Evolutionary conservation across 2,329 filamentous ascomycete genomes (phyloP).

Genomic region (Colletotrichum scovillei): DNA sequence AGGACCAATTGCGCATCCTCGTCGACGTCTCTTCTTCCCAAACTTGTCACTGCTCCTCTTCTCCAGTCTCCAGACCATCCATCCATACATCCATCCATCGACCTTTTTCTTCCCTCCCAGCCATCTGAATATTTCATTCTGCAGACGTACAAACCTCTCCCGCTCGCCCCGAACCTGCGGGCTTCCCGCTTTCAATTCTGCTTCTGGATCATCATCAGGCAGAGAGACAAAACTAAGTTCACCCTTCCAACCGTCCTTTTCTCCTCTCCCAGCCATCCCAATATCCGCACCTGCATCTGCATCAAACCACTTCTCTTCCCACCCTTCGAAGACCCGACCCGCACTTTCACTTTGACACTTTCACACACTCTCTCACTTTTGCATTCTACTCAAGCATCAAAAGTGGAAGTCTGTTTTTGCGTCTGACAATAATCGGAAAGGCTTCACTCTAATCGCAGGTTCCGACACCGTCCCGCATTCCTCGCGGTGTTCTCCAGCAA

Average conservation of each 20-base stretch:
- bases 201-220: slow-evolving; percentile 14
- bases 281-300: slow-evolving; percentile 30
- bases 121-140: slow-evolving; percentile 38
- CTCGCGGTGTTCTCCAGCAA: slow-evolving; percentile 34
- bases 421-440: slow-evolving; percentile 26
- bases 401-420: slow-evolving; percentile 27
- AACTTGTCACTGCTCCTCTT: slow-evolving; percentile 1
- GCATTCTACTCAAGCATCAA: slow-evolving; percentile 14
- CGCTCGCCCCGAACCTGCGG: slow-evolving; percentile 16
- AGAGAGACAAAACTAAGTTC: slow-evolving; percentile 39
- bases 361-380: slow-evolving; percentile 12
- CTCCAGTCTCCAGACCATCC: slow-evolving; percentile 12
- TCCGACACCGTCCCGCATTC: slow-evolving; percentile 35
- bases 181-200: slow-evolving; percentile 21
- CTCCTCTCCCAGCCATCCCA: slow-evolving; percentile 33
- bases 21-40: background rate
- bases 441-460: slow-evolving; percentile 23
- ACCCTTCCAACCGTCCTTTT: slow-evolving; percentile 20
- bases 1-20: slow-evolving; percentile 35
- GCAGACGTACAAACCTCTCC: slow-evolving; percentile 26
- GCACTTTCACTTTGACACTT: slow-evolving; percentile 18
- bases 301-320: slow-evolving; percentile 19
- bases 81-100: slow-evolving; percentile 4
- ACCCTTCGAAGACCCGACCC: slow-evolving; percentile 24
- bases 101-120: slow-evolving; percentile 34